Evolutionary conservation across 169 alveolate species (phyloP).

Genomic region (Plasmodium cynomolgi): DNA sequence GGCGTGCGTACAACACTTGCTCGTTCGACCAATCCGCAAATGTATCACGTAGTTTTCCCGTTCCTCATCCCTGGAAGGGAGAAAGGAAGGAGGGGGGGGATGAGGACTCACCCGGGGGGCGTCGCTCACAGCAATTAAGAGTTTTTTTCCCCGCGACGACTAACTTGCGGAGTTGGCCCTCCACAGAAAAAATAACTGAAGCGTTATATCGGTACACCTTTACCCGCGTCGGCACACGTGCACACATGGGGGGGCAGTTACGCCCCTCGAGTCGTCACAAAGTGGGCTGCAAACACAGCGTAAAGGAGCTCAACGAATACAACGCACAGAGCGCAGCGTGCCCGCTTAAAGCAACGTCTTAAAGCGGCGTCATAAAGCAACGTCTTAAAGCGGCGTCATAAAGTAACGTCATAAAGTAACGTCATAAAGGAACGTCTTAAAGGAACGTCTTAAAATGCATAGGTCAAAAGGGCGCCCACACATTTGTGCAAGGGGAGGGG

Average conservation of each 20-base stretch:
- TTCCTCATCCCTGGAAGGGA: neutral
- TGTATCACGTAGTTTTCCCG: neutral
- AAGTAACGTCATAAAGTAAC: no score
- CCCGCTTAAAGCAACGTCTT: no score
- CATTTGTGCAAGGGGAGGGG: neutral
- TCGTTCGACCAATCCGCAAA: neutral
- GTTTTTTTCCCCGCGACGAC: neutral
- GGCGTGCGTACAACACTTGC: neutral
- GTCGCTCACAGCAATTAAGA: neutral
- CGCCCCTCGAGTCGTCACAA: no score
- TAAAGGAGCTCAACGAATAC: no score
- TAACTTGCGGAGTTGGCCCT: neutral
- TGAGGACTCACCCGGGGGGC: neutral
- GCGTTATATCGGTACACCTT: neutral
- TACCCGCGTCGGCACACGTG: neutral
- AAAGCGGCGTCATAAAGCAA: no score
- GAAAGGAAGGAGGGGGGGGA: neutral
- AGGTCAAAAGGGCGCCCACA: no score
- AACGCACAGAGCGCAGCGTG: no score
- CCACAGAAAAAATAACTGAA: neutral
- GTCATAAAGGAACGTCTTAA: no score
- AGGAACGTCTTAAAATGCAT: no score
- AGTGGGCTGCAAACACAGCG: no score
- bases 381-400: no score
- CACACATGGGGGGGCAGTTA: no score